Evolutionary conservation across 1,284 basidiomycete species (phyloP), one percentile per base, ranked within the genome.

Genomic region (Sphaerobolus stellatus): DNA sequence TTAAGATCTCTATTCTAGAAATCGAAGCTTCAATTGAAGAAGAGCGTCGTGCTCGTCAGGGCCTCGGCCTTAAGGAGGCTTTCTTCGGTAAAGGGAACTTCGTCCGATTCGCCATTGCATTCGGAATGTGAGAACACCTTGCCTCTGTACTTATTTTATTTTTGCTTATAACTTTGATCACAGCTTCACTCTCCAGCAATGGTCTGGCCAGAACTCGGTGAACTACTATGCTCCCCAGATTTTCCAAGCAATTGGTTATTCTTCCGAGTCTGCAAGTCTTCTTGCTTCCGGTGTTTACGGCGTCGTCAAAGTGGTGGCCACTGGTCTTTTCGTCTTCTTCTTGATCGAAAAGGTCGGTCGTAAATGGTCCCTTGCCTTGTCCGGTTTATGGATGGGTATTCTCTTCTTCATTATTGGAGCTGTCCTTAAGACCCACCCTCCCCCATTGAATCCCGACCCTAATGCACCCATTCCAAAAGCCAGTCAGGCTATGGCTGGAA

Each of bases 231-330:
- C 74, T 11, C 75, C 75, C 60, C 74, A 27, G 83, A 89, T 56
- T 38, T 59, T 56, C 49, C 30, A 51, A 28, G 54, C 77, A 80
- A 88, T 90, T 61, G 87, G 87, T 7, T 89, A 82, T 66, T 77
- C 74, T 1, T 82, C 79, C 20, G 74, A 75, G 2, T 78, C 77
- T 49, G 79, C 78, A 61, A 81, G 82, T 5, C 77, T 93, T 2
- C 80, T 93, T 55, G 89, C 91, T 2, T 88, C 86, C 8, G 90
- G 91, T 24, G 82, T 93, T 52, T 94, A 93, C 64, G 90, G 90
- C 52, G 76, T 91, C 65, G 78, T 90, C 66, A 85, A 90, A 66
- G 76, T 91, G 50, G 74, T 90, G 40, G 83, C 89, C 1, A 92
- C 90, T 1, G 57, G 78, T 1, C 58, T 84, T 56, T 92, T 84